Percentiles rank a stretch among this genome's conserved stretches.
phyloP scores from a whole-genome alignment of 352 stramenopile genomes.

The Globisporangium heterothallicum region DNA sequence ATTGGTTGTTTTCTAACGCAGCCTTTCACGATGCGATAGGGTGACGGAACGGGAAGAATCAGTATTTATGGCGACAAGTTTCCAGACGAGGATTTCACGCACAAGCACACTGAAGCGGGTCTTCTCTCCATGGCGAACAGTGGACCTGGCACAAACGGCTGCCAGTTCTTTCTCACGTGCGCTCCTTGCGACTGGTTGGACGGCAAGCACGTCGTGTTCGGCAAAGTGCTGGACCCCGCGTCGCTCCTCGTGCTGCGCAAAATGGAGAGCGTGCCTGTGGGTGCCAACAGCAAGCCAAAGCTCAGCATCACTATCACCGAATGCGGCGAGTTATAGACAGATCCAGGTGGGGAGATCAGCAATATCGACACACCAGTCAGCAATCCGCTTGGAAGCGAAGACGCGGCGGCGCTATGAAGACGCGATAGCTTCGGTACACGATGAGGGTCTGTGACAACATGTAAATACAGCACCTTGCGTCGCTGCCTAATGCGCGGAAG shows the following conservation, averaged over 20 bases:
- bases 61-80: slow-evolving; percentile 89
- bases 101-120: slow-evolving; percentile 78
- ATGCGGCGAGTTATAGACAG: slow-evolving; percentile 85
- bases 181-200: slow-evolving; percentile 93
- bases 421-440: too few species aligned
- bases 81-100: slow-evolving; percentile 73
- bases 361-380: too few species aligned
- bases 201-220: slow-evolving; percentile 97
- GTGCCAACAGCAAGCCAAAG: slow-evolving; percentile 81
- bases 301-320: slow-evolving; percentile 84
- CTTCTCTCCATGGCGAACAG: slow-evolving; percentile 93
- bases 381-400: too few species aligned
- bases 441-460: background rate
- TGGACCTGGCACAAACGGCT: slow-evolving; percentile 91
- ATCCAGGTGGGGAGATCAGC: too few species aligned
- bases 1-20: too few species aligned
- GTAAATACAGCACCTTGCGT: too few species aligned
- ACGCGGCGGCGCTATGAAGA: too few species aligned
- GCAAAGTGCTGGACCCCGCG: slow-evolving; percentile 84
- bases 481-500: too few species aligned
- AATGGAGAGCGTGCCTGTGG: slow-evolving; percentile 89
- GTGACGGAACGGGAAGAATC: slow-evolving; percentile 75
- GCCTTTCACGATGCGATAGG: slow-evolving; percentile 23
- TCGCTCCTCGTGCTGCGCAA: slow-evolving; percentile 87
- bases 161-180: slow-evolving; percentile 95